A percentile compares a stretch with the other conserved stretches of the same genome.
Evolutionary conservation across 2,329 filamentous ascomycete species (phyloP).

Genomic region (Nectriaceae sp.): DNA sequence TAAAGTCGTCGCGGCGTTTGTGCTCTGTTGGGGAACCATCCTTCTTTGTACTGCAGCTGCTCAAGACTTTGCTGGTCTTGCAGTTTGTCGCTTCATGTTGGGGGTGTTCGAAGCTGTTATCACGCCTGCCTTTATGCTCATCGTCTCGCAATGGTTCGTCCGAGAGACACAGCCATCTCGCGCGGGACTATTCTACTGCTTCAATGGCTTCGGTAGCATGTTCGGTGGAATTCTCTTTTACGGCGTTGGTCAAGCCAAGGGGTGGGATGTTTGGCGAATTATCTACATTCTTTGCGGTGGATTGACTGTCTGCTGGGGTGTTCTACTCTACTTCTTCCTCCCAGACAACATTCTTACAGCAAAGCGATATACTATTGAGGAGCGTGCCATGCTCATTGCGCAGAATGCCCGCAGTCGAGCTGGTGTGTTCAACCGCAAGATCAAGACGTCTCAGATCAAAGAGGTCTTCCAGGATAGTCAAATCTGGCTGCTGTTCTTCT

Average conservation of each 20-base stretch:
- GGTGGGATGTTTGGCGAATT: constrained; percentile 36
- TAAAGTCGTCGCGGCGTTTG: constrained; percentile 40
- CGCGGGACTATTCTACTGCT: constrained; percentile 42
- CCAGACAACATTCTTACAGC: constrained; percentile 43
- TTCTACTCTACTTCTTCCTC: constrained; percentile 39
- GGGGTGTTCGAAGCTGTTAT: constrained; percentile 58
- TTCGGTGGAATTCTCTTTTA: constrained; percentile 51
- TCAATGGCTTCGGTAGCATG: constrained; percentile 46
- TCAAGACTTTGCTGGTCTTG: constrained; percentile 37
- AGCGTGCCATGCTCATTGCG: constrained; percentile 30
- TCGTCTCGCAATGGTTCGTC: constrained; percentile 52
- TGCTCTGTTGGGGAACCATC: constrained; percentile 36
- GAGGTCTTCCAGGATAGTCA: constrained; percentile 37
- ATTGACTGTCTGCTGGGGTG: constrained; percentile 43
- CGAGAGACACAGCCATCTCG: constrained; percentile 48
- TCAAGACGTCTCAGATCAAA: constrained; percentile 43
- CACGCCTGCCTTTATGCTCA: constrained; percentile 53
- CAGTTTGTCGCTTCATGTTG: constrained; percentile 54
- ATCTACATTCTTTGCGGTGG: constrained; percentile 32
- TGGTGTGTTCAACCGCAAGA: constrained; percentile 43
- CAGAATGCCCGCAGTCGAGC: constrained; percentile 37
- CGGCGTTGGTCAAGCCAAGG: constrained; percentile 52
- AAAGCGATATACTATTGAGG: constrained; percentile 25
- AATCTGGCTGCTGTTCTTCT: constrained; percentile 52
- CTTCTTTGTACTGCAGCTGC: constrained; percentile 41